Evolutionary conservation across 176 grass and related monocot genomes (phyloP), one percentile per base, ranked within the genome.

Genomic region (Carex kokanica): DNA sequence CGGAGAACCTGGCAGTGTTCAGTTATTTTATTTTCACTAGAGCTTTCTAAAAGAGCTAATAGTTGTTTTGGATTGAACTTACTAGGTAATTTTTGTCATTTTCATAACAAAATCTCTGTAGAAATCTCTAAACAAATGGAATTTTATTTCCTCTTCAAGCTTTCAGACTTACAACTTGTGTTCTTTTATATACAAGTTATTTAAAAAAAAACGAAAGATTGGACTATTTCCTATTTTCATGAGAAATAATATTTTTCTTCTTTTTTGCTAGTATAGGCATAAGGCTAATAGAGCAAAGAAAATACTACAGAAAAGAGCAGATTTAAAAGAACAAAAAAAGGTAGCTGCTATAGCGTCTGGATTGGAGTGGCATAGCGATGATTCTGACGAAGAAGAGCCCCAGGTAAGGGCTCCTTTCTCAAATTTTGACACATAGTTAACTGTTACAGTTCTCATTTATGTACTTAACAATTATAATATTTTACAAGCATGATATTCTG

Each of bases 211-310:
- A 60, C 20, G 34, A 41, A 70, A 41, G 66, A 70, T 66, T 70
- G 32, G 66, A 41, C 4, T 70, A 70, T 70, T 40, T 45, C 36
- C 36, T 71, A 71, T 45, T 71, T 71, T 3, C 74, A 78, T 21
- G 74, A 58, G 51, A 78, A 78, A 20, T 80, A 45, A 63, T 81
- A 45, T 11, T 12, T 41, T n/a, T 32, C n/a, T 69, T 32, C 15
- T 61, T 57, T 57, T 29, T 74, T 7, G 64, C 73, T 36, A 84
- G 65, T 13, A 7, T 75, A 95, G 93, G 71, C 21, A 62, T 58
- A 94, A 93, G 81, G 92, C 95, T 89, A 85, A 66, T 68, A 93
- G 92, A 92, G 95, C 95, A 84, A 98, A 87, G 86, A 98, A 82
- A 84, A 49, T 87, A 53, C 89, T 98, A 82, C 78, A 94, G 56